Evolutionary conservation across 768 basidiomycete species (phyloP).

Genomic region (Termitomyces sp.): DNA sequence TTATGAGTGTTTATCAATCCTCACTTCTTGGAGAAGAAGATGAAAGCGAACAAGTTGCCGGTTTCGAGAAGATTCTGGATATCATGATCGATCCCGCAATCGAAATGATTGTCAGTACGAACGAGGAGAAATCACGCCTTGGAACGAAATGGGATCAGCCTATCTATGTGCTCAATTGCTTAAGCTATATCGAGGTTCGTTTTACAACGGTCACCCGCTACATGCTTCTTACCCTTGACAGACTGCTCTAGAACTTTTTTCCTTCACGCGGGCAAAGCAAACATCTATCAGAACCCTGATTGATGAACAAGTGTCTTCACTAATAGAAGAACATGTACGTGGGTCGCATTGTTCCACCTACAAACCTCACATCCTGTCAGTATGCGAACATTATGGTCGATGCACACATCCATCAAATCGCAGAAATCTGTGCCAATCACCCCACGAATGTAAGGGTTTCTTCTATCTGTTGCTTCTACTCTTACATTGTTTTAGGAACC

Average conservation of each 20-base stretch:
- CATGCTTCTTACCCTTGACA: slow-evolving; percentile 21
- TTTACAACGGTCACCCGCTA: neutral
- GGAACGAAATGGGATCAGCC: slow-evolving; percentile 73
- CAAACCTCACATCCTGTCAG: slow-evolving; percentile 24
- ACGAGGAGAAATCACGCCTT: slow-evolving; percentile 57
- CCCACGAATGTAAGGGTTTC: slow-evolving; percentile 33
- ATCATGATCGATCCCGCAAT: slow-evolving; percentile 83
- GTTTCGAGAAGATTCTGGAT: slow-evolving; percentile 74
- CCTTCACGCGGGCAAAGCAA: slow-evolving; percentile 65
- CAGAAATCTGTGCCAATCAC: slow-evolving; percentile 38
- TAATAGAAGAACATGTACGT: slow-evolving; percentile 85
- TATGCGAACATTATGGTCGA: slow-evolving; percentile 49
- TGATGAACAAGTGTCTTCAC: slow-evolving; percentile 52
- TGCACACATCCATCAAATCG: slow-evolving; percentile 48
- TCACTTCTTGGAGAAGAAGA: slow-evolving; percentile 71
- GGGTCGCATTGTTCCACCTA: neutral
- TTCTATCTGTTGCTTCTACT: neutral
- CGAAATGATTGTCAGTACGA: slow-evolving; percentile 65
- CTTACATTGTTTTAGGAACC: slow-evolving; percentile 41
- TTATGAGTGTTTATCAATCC: slow-evolving; percentile 85
- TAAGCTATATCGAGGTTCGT: slow-evolving; percentile 76
- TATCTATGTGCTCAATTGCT: slow-evolving; percentile 84
- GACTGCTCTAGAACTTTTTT: slow-evolving; percentile 63
- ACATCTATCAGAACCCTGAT: slow-evolving; percentile 55
- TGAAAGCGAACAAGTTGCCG: slow-evolving; percentile 32